Conservation (phyloP, 495 filamentous ascomycete genomes). For the Staphylotrichum longicolle region DNA sequence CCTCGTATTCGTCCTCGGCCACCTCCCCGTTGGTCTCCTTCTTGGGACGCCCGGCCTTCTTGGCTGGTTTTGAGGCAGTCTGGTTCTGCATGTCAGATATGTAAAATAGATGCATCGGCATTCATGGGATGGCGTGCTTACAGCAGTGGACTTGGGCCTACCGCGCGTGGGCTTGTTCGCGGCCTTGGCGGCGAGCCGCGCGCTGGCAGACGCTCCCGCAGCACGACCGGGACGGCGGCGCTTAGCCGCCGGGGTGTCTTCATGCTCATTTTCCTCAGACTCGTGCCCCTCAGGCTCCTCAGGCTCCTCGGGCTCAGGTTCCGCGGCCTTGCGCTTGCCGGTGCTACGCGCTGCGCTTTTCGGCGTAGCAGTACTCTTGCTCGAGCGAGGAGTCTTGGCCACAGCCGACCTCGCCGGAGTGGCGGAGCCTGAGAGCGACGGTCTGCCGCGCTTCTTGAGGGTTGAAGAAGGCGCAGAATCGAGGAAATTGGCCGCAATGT, state of each 20-base stretch:
- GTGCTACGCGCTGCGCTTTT: constrained; percentile 24
- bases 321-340: constrained; percentile 30
- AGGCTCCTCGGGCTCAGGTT: constrained; percentile 13
- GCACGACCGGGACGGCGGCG: constrained; percentile 28
- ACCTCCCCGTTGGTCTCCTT: constrained; percentile 19
- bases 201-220: constrained; percentile 24
- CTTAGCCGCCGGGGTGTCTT: constrained; percentile 19
- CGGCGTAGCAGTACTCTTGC: constrained; percentile 22
- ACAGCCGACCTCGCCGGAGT: constrained; percentile 21
- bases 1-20: constrained; percentile 36
- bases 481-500: not conserved
- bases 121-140: constrained; percentile 8
- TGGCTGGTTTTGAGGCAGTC: constrained; percentile 20
- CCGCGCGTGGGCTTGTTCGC: constrained; percentile 26
- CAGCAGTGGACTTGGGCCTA: constrained; percentile 23
- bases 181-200: constrained; percentile 30
- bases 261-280: constrained; percentile 2
- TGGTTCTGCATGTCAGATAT: constrained; percentile 13
- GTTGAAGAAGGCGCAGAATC: constrained; percentile 1
- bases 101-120: too few relatives aligned
- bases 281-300: constrained; percentile 8
- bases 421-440: constrained; percentile 16
- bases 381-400: constrained; percentile 23
- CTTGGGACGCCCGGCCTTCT: constrained; percentile 25
- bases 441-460: constrained; percentile 27